phyloP scores from a whole-genome alignment of 1,284 basidiomycete species.

The Ustilago hordei region DNA sequence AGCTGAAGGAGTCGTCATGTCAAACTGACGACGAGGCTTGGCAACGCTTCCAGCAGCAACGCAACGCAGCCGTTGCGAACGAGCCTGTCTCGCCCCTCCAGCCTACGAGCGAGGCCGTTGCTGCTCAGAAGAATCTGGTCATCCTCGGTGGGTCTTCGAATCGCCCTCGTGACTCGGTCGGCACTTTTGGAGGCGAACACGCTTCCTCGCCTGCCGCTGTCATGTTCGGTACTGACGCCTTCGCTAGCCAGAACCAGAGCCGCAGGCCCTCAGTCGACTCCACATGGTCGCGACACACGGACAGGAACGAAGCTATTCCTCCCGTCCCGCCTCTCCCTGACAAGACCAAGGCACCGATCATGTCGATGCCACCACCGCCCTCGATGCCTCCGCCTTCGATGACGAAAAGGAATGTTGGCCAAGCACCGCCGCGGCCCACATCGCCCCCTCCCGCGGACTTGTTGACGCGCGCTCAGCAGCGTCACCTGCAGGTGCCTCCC shows the following conservation, averaged over 20 bases:
- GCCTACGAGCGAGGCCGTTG: constrained; percentile 31
- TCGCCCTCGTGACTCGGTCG: constrained; percentile 49
- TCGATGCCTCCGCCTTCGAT: constrained; percentile 58
- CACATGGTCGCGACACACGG: constrained; percentile 40
- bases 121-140: constrained; percentile 40
- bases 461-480: constrained; percentile 46
- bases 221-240: constrained; percentile 52
- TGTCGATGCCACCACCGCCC: constrained; percentile 61
- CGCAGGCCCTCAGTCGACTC: constrained; percentile 53
- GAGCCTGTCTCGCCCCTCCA: constrained; percentile 26
- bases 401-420: constrained; percentile 22
- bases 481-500: constrained; percentile 43
- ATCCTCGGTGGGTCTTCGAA: constrained; percentile 38
- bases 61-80: constrained; percentile 10
- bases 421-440: constrained; percentile 49
- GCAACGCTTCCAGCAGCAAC: constrained; percentile 39
- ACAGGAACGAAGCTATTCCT: constrained; percentile 35
- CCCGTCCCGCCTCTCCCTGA: constrained; percentile 52
- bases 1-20: constrained; percentile 50
- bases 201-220: constrained; percentile 44
- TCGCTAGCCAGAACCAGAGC: constrained; percentile 27
- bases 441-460: constrained; percentile 60
- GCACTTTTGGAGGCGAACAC: constrained; percentile 51
- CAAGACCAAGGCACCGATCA: constrained; percentile 57
- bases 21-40: constrained; percentile 60